These are phyloP conservation scores for Boletus rubroflammeus DNA, from an alignment of 768 basidiomycete species.

Conservation along the genomic window DNA sequence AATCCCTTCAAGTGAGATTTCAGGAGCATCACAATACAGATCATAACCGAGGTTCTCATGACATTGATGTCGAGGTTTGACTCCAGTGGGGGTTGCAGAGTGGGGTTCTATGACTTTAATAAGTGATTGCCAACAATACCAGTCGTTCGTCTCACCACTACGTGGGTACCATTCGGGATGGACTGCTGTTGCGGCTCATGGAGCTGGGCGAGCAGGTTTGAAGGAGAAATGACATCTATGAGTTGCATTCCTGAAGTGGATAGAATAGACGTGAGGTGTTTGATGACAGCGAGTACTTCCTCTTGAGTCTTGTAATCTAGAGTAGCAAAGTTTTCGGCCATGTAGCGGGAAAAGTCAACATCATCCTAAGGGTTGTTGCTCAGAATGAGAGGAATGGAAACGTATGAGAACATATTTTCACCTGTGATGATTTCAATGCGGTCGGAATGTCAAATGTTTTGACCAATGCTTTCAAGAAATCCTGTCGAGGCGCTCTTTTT, in stretches of 20 bases:
- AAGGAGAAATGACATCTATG: slow-evolving; percentile 70
- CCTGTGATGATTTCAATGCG: slow-evolving; percentile 55
- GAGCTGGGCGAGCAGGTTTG: slow-evolving; percentile 62
- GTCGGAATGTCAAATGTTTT: slow-evolving; percentile 78
- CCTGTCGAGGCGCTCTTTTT: slow-evolving; percentile 80
- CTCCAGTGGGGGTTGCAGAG: background rate
- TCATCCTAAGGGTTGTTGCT: slow-evolving; percentile 52
- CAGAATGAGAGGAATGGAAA: background rate
- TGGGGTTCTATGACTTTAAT: background rate
- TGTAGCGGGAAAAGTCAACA: slow-evolving; percentile 82
- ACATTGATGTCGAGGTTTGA: slow-evolving; percentile 25
- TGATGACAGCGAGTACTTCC: slow-evolving; percentile 84
- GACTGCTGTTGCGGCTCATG: slow-evolving; percentile 32
- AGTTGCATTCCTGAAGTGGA: slow-evolving; percentile 80
- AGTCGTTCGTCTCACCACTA: slow-evolving; percentile 3
- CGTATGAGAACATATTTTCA: slow-evolving; percentile 19
- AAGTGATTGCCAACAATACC: background rate
- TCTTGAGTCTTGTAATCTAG: slow-evolving; percentile 96
- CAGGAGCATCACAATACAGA: slow-evolving; percentile 83
- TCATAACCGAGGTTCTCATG: slow-evolving; percentile 68
- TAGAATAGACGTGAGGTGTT: slow-evolving; percentile 67
- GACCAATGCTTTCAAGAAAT: slow-evolving; percentile 80
- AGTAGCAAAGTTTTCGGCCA: slow-evolving; percentile 90
- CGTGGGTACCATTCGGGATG: background rate
- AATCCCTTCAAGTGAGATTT: slow-evolving; percentile 80